Conservation (phyloP, 2,329 filamentous ascomycete genomes). For the Aspergillus caelatus region DNA sequence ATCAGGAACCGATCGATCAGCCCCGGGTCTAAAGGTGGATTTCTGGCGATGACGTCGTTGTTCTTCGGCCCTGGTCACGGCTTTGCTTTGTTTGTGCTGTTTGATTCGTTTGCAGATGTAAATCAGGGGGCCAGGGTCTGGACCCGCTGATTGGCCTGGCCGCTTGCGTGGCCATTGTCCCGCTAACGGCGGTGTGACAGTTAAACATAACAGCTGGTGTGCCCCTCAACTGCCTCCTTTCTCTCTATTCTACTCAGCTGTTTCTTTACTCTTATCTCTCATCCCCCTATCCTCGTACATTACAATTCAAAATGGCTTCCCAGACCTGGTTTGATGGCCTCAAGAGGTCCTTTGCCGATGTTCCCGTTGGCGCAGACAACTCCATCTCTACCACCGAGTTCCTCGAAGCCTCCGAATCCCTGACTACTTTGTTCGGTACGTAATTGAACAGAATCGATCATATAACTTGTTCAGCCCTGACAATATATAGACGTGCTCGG, state of each 20-base stretch:
- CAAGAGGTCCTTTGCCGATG: slow-evolving; percentile 80
- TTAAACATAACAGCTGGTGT: slow-evolving; percentile 25
- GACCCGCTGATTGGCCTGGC: slow-evolving; percentile 23
- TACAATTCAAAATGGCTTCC: slow-evolving; percentile 33
- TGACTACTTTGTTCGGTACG: slow-evolving; percentile 84
- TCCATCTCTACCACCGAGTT: slow-evolving; percentile 83
- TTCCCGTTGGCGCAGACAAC: slow-evolving; percentile 75
- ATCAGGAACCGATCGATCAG: slow-evolving; percentile 7
- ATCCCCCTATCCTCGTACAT: slow-evolving; percentile 4
- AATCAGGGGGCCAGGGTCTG: slow-evolving; percentile 8
- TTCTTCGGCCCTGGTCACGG: slow-evolving; percentile 9
- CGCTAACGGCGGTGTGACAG: slow-evolving; percentile 30
- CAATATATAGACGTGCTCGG: slow-evolving; percentile 58
- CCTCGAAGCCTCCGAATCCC: slow-evolving; percentile 83
- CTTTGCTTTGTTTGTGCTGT: slow-evolving; percentile 33
- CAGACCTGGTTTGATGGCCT: slow-evolving; percentile 83
- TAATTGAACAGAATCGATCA: slow-evolving; percentile 1
- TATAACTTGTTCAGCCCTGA: slow-evolving; percentile 12
- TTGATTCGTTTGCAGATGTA: slow-evolving; percentile 21
- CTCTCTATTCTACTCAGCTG: slow-evolving; percentile 10
- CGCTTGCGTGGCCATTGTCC: slow-evolving; percentile 33
- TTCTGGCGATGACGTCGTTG: slow-evolving; percentile 36
- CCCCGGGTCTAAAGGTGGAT: not conserved
- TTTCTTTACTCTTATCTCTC: slow-evolving; percentile 3
- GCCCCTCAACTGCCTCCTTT: slow-evolving; percentile 10